phyloP scores from a whole-genome alignment of 495 filamentous ascomycete species.

The Talaromyces stipitatus region DNA sequence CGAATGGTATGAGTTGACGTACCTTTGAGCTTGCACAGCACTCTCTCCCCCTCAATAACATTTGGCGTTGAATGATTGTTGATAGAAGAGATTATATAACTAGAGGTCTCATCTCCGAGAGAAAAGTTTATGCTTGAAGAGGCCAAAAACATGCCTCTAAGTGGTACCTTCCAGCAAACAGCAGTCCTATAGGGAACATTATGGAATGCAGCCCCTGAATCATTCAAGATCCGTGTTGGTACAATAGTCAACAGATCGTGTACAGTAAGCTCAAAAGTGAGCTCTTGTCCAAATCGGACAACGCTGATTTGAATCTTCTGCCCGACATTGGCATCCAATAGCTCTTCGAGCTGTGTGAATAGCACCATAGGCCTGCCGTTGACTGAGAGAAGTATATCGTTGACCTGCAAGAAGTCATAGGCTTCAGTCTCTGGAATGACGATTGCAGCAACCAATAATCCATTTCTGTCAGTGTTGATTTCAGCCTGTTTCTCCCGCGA shows the following conservation, averaged over 20 bases:
- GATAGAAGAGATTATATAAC: conserved; percentile 2
- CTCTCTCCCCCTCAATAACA: conserved; percentile 2
- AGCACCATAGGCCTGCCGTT: background rate
- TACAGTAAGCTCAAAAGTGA: background rate
- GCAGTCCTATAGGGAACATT: conserved; percentile 5
- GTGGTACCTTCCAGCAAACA: conserved; percentile 3
- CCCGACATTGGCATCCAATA: background rate
- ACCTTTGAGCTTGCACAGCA: background rate
- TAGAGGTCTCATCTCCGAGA: background rate
- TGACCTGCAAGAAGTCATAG: background rate
- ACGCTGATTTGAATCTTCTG: background rate
- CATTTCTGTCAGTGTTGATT: conserved; percentile 1
- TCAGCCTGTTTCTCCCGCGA: background rate
- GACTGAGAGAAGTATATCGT: conserved; percentile 3
- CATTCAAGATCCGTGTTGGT: background rate
- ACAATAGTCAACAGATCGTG: conserved; percentile 3
- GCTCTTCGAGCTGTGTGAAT: background rate
- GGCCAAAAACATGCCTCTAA: conserved; percentile 1
- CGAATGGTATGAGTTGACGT: too few species aligned
- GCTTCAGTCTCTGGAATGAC: conserved; percentile 2
- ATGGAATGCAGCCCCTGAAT: background rate
- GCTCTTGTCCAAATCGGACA: background rate
- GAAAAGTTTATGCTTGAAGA: background rate
- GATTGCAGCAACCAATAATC: background rate
- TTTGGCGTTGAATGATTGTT: conserved; percentile 1